Evolutionary conservation across 768 basidiomycete genomes (phyloP), one percentile per base, ranked within the genome.

Genomic region (Phylloporus scabripes): DNA sequence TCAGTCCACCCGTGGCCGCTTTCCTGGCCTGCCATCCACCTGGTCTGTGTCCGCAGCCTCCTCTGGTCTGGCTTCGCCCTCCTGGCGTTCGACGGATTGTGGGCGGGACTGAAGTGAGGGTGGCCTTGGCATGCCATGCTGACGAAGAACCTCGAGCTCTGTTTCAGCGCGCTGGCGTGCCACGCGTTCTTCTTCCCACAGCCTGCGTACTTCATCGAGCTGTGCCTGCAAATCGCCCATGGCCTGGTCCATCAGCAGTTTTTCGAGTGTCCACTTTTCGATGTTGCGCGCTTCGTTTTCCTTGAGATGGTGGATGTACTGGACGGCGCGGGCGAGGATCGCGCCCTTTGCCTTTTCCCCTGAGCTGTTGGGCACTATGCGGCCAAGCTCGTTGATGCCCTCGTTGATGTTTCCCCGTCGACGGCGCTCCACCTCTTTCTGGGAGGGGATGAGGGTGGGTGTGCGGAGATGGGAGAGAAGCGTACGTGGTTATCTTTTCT

Each of bases 351-450:
- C 85, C 60, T 87, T 89, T 65, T 92, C 89, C 26, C 89, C 88
- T 0, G 86, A 83, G 23, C 84, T 87, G 56, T 84, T 87, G 4
- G 94, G 94, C 9, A 97, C 85, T 57, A 94, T 88, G 0, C 84
- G 80, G 0, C 87, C 86, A 14, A 98, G 83, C 58, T 89, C 87
- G 61, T 88, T 92, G 72, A 99, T 96, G 0, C 94, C 94, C 54
- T 94, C 88, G 69, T 95, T 96, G 70, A 99, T 97, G 57, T 92
- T 92, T 15, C 93, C 93, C 41, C 95, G 78, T 46, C 95, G 85
- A 32, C 92, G 82, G 46, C 95, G 87, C 67, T 99, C 95, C 11
- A 98, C 93, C 72, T 97, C 93, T 90, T 97, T 97, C 94, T 97
- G 71, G 45, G 4, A 7, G n/a, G n/a, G n/a, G n/a, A n/a, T n/a